Evolutionary conservation across 2,329 filamentous ascomycete species (phyloP), one percentile per base, ranked within the genome.

Genomic region (Trichophyton schoenleinii): DNA sequence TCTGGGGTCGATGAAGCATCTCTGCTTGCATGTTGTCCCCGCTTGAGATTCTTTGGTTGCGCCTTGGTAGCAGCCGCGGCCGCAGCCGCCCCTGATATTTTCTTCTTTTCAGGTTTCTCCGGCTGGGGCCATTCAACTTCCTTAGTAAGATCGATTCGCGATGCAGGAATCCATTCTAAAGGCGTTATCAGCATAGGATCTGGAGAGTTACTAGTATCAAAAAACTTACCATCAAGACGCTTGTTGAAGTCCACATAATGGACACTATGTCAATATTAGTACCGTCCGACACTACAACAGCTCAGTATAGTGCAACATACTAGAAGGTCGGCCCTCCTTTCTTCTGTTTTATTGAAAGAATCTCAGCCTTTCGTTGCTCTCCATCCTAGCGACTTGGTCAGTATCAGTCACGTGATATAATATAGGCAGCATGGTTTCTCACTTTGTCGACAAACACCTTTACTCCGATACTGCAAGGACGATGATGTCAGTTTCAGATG

Each of bases 231-330:
- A 68, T 86, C 83, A 36, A 86, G 77, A 79, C 84, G 84, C 69
- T 97, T 97, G 77, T 97, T 97, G 83, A 96, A 97, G 70, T 95
- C 95, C 71, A 96, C 90, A 73, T 96, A 97, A 74, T 97, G 95
- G 69, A 95, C 95, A 74, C 76, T 79, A 59, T 9, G 28, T 3
- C 9, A 8, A 36, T 15, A 63, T 67, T 36, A 67, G 70, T 60
- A 69, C 11, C 65, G 60, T 38, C 41, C 25, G 18, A 38, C 42
- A 41, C 48, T 15, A 46, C 52, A 64, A 13, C 20, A 55, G 25
- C 28, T 18, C 7, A 62, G 2, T 11, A 18, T 25, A 11, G 15
- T 7, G 9, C 3, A 18, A 28, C 76, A 60, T 73, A 79, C 77
- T 96, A 96, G 71, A 92, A 96, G 61, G 89, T 88, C 44, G 89